phyloP scores from a whole-genome alignment of 495 filamentous ascomycete species.

The Gamarada debralockiae region DNA sequence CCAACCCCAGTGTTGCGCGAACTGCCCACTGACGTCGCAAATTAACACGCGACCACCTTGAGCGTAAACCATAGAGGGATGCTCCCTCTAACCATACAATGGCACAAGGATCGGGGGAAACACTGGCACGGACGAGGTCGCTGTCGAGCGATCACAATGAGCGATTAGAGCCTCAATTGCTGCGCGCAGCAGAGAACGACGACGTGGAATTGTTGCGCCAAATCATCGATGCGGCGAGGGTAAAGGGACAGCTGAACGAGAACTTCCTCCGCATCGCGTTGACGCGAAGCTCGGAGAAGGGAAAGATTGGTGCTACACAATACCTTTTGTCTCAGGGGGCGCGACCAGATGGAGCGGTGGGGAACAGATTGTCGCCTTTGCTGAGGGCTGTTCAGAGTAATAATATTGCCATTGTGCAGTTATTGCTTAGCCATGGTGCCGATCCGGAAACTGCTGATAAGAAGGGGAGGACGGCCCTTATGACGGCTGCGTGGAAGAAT shows the following conservation, averaged over 20 bases:
- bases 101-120: conserved; percentile 2
- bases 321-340: conserved; percentile 44
- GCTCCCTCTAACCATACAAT: neutral
- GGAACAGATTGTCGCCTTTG: conserved; percentile 40
- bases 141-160: conserved; percentile 40
- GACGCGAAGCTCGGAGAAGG: conserved; percentile 47
- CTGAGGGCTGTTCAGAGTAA: conserved; percentile 49
- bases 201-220: conserved; percentile 33
- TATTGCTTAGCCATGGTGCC: conserved; percentile 35
- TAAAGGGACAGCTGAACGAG: conserved; percentile 41
- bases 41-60: no score
- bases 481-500: conserved; percentile 25
- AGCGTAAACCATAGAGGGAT: conserved; percentile 1
- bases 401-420: conserved; percentile 31
- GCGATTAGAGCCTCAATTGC: conserved; percentile 49
- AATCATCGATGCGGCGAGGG: conserved; percentile 37
- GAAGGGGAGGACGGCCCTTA: conserved; percentile 22
- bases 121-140: conserved; percentile 31
- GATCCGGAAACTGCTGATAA: conserved; percentile 39
- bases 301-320: conserved; percentile 36
- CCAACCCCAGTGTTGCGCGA: no score
- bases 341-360: conserved; percentile 34
- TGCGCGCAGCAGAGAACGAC: conserved; percentile 45
- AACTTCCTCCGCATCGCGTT: conserved; percentile 48
- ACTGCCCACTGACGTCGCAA: no score